Base-by-base conservation (phyloP, 1,284 basidiomycete genomes). In the Apiotrichum gamsii region DNA sequence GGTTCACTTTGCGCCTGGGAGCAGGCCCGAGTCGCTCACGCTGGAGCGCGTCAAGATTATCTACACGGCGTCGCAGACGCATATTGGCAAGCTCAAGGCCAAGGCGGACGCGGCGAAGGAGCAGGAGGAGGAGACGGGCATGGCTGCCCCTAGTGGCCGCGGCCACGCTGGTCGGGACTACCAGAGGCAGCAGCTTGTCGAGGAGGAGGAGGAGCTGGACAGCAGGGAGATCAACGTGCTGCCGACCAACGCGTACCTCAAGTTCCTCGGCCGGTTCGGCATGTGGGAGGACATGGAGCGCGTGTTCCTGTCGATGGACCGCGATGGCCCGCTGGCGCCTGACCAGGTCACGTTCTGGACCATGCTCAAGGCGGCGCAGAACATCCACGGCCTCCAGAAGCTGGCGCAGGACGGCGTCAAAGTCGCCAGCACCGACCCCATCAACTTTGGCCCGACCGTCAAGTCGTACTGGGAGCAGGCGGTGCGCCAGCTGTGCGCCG, bases 181-280 rank as follows among this genome's bases (percentile, higher is more conserved):
- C 20, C 23, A n/a, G 39, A 37, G 32, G 31, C 31, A 3, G 19
- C 29, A 36, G 25, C 25, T 6, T 28, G 15, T 21, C 40, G 34
- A 38, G 31, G 18, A 20, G 30, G 31, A 15, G 31, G 30, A 34
- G 10, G 36, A 38, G n/a, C 19, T 36, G 30, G 31, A 42, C 25
- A 47, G 47, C 20, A 21, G 16, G 6, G 57, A 66, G 23, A 48
- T 64, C 32, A 59, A 55, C 38, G 25, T 60, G 5, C 38, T 52
- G 9, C 64, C 68, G 13, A 65, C 61, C 8, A 72, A 72, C 45
- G 62, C 70, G 9, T 72, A 72, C 52, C 60, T 73, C 45, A 63
- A 65, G 41, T 69, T 65, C 39, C 56, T 72, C 25, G 54, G 58
- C 3, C 54, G 62, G 19, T 62, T 58, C 19, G 56, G 60, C 5